Evolutionary conservation across 345 rosid genomes (phyloP), one percentile per base, ranked within the genome.

Genomic region (Lepidium aucheri): DNA sequence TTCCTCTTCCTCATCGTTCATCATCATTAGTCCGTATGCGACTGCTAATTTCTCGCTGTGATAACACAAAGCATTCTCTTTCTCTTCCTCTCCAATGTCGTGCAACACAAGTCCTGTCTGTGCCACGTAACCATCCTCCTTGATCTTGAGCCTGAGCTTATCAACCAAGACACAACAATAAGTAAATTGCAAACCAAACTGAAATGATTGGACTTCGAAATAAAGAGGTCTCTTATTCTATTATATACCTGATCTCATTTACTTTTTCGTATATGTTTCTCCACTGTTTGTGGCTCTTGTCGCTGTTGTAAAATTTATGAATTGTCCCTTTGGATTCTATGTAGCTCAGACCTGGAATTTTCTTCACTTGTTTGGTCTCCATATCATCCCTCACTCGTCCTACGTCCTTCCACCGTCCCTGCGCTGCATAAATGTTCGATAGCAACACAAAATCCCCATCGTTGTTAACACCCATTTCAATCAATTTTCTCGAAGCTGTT

Each of bases 1-100:
- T 34, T 77, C 77, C 46, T 84, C 83, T 3, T 70, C 61, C 13
- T 54, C 74, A 3, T 15, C 28, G 40, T 46, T 26, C 0, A 67
- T 77, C 81, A 87, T 33, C 53, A 67, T 82, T 78, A 89, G 80
- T 52, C 97, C 93, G 63, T 81, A 92, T 9, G 93, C 87, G 67
- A 89, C 91, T 39, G 98, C 97, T 77, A 92, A 52, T 76, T 89
- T 89, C 84, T 87, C 96, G 60, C 98, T 87, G 33, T 89, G 98
- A 75, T 84, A 82, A 20, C 76, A 81, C 70, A 89, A 42, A 18
- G 81, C 96, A 43, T 86, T 83, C 83, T 84, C 96, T 77, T 92
- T 87, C 73, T 92, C 98, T 65, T 92, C 97, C 22, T 87, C 91
- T 39, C 88, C 97, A 53, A 89, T 86, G 75, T 92, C 97, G 75